A percentile compares a stretch with the other conserved stretches of the same genome.
Evolutionary conservation across 139 green algal species (phyloP).

Genomic region (Desmodesmus armatus): DNA sequence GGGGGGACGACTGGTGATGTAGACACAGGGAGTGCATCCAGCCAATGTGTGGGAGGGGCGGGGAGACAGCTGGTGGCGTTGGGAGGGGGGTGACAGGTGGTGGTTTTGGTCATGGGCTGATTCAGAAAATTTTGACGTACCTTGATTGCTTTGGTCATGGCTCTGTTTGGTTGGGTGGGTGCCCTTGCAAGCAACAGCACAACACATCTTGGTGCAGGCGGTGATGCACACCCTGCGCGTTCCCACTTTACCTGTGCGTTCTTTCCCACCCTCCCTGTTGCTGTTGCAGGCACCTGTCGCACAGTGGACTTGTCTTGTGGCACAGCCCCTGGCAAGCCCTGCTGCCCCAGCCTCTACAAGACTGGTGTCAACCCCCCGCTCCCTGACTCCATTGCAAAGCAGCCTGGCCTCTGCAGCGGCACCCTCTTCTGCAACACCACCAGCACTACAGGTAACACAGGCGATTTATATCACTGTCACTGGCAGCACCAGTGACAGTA

Average conservation of each 20-base stretch:
- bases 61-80: neutral
- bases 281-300: neutral
- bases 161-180: neutral
- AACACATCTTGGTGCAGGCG: neutral
- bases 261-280: neutral
- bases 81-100: neutral
- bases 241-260: neutral
- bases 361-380: neutral
- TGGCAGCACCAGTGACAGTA: too few species aligned
- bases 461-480: too few species aligned
- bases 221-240: neutral
- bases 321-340: constrained; percentile 10
- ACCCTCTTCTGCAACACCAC: constrained; percentile 18
- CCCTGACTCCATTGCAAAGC: neutral
- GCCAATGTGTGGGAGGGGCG: neutral
- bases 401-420: neutral
- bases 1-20: neutral
- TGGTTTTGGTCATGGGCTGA: neutral
- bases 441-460: neutral
- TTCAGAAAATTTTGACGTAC: neutral
- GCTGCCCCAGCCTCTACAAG: constrained; percentile 24
- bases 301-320: constrained; percentile 9
- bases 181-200: neutral
- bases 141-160: neutral
- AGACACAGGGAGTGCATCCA: neutral